Evolutionary conservation across 1,139 yeast species (phyloP).

Genomic region (Meyerozyma athensensis): DNA sequence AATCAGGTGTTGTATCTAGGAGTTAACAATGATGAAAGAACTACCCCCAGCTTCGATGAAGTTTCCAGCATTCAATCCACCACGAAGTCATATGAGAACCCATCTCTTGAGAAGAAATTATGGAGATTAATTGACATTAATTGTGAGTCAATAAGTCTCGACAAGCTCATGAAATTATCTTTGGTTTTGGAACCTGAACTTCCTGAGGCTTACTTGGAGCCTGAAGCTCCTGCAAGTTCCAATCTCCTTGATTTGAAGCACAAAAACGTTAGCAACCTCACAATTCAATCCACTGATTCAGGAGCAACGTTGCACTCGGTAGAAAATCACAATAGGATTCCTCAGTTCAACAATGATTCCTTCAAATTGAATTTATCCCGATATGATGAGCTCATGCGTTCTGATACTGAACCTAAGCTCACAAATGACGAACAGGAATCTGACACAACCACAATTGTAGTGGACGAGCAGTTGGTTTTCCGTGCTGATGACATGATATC

Average conservation of each 20-base stretch:
- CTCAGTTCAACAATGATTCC: constrained; percentile 35
- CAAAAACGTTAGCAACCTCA: background rate
- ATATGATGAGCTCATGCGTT: constrained; percentile 30
- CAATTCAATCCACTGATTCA: constrained; percentile 1
- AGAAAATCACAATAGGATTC: constrained; percentile 19
- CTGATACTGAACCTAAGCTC: constrained; percentile 6
- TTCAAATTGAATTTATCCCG: constrained; percentile 32
- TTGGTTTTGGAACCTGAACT: constrained; percentile 36
- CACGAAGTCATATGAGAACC: constrained; percentile 9
- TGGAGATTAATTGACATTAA: constrained; percentile 35
- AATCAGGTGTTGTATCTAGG: constrained; percentile 44
- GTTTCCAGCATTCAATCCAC: constrained; percentile 5
- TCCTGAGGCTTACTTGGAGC: constrained; percentile 35
- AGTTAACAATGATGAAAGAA: constrained; percentile 25
- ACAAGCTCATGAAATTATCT: constrained; percentile 37
- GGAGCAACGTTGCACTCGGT: background rate
- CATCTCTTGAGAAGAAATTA: constrained; percentile 21
- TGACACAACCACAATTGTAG: constrained; percentile 24
- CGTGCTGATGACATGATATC: constrained; percentile 37
- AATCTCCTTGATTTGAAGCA: background rate
- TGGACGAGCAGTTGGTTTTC: constrained; percentile 33
- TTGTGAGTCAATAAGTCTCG: constrained; percentile 36
- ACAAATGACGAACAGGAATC: constrained; percentile 10
- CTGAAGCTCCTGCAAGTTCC: background rate
- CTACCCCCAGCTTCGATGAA: constrained; percentile 13